Evolutionary conservation across 2,329 filamentous ascomycete species (phyloP).

Genomic region (Talaromyces sp.): DNA sequence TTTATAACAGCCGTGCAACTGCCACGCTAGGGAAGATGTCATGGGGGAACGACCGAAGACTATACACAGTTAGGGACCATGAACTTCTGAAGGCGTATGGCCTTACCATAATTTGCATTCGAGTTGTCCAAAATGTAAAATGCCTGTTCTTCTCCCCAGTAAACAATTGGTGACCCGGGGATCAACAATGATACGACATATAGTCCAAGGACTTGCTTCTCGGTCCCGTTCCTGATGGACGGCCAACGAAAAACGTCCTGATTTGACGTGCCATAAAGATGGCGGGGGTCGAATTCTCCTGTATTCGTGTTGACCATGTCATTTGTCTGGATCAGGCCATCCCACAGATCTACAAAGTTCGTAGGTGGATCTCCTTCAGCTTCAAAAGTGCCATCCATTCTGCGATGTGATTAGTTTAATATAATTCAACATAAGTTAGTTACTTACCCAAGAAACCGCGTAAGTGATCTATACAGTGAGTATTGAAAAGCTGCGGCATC

Average conservation of each 20-base stretch:
- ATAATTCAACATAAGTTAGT: background rate
- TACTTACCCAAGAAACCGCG: conserved; percentile 48
- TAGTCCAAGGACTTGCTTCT: conserved; percentile 49
- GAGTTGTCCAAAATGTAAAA: conserved; percentile 58
- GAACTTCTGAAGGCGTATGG: background rate
- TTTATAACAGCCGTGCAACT: conserved; percentile 56
- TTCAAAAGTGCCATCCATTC: conserved; percentile 47
- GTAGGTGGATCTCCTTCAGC: conserved; percentile 46
- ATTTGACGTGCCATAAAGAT: conserved; percentile 58
- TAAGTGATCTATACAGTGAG: conserved; percentile 52
- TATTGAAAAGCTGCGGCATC: conserved; percentile 58
- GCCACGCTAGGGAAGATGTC: conserved; percentile 54
- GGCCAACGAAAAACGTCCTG: conserved; percentile 60
- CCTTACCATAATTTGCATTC: conserved; percentile 48
- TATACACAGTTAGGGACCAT: background rate
- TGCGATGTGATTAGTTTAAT: background rate
- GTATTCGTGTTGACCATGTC: conserved; percentile 54
- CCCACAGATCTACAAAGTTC: conserved; percentile 51
- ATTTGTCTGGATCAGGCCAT: conserved; percentile 50
- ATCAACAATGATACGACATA: conserved; percentile 52
- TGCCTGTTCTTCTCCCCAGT: conserved; percentile 59
- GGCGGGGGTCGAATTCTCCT: conserved; percentile 54
- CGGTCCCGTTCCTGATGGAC: conserved; percentile 48
- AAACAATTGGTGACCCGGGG: conserved; percentile 53
- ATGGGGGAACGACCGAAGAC: conserved; percentile 57